Evolutionary conservation across 768 basidiomycete genomes (phyloP).

Genomic region (Mycena crocata): DNA sequence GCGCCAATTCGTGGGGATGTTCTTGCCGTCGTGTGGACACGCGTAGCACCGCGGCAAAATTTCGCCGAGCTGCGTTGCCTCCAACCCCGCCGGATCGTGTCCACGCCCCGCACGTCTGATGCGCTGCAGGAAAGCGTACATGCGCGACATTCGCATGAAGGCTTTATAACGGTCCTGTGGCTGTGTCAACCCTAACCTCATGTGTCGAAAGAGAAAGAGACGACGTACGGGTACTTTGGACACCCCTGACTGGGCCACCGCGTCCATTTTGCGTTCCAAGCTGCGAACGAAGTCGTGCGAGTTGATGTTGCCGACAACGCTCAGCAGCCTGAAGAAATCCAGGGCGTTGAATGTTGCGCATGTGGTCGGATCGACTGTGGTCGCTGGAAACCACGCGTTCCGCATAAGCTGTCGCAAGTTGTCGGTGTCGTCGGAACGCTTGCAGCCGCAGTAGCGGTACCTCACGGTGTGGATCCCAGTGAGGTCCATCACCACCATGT

Average conservation of each 20-base stretch:
- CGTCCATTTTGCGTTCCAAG: conserved; percentile 6
- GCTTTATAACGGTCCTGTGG: conserved; percentile 23
- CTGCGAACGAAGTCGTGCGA: conserved; percentile 12
- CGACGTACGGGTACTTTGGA: background rate
- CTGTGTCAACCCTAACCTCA: background rate
- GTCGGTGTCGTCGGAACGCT: background rate
- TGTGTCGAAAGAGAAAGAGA: background rate
- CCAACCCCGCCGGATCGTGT: conserved; percentile 23
- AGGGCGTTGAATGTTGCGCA: conserved; percentile 9
- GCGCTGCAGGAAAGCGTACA: background rate
- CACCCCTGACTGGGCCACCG: background rate
- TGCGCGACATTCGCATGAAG: conserved; percentile 3
- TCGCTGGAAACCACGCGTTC: conserved; percentile 29
- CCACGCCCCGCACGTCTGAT: conserved; percentile 2
- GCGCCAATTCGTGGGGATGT: conserved; percentile 34
- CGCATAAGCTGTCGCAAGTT: conserved; percentile 2
- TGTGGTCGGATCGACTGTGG: conserved; percentile 23
- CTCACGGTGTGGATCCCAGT: conserved; percentile 20
- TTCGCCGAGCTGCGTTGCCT: conserved; percentile 17
- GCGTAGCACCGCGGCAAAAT: conserved; percentile 34
- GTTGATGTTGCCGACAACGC: conserved; percentile 23
- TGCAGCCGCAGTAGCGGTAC: conserved; percentile 28
- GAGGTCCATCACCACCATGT: conserved; percentile 25
- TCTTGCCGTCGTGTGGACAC: conserved; percentile 32
- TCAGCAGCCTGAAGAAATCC: conserved; percentile 28